Evolutionary conservation across 2,329 filamentous ascomycete species (phyloP).

Genomic region (Mycocentrospora acerina): DNA sequence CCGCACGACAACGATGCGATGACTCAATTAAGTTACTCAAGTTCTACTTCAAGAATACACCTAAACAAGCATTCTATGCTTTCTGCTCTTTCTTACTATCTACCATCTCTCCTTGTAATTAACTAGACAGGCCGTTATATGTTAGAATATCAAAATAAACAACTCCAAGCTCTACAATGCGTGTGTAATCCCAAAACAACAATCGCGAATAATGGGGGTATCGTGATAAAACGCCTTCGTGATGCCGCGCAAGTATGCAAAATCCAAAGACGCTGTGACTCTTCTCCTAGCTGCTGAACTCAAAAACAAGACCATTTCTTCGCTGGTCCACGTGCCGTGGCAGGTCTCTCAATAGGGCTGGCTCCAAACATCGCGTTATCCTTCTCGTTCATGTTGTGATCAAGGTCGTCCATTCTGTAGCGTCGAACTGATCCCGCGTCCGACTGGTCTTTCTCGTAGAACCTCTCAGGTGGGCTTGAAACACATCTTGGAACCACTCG

Average conservation of each 20-base stretch:
- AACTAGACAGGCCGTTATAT: not conserved
- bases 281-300: constrained; percentile 6
- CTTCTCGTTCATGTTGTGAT: constrained; percentile 27
- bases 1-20: too few species aligned
- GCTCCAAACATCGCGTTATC: not conserved
- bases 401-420: constrained; percentile 36
- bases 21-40: too few species aligned
- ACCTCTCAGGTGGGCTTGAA: constrained; percentile 33
- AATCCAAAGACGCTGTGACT: constrained; percentile 7
- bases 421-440: constrained; percentile 41
- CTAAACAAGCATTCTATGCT: too few species aligned
- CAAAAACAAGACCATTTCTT: constrained; percentile 34
- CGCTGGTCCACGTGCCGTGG: too few species aligned
- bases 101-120: not conserved
- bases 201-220: constrained; percentile 30
- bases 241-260: constrained; percentile 25
- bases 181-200: constrained; percentile 17
- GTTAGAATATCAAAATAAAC: constrained; percentile 8
- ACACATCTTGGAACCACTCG: constrained; percentile 37
- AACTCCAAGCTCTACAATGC: constrained; percentile 18
- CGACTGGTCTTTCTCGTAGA: constrained; percentile 40
- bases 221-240: constrained; percentile 26
- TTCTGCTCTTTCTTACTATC: too few species aligned
- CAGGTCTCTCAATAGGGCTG: too few species aligned
- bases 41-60: too few species aligned